A percentile compares a stretch with the other conserved stretches of the same genome.
phyloP scores from a whole-genome alignment of 768 basidiomycete genomes.

The Mycena crocata region DNA sequence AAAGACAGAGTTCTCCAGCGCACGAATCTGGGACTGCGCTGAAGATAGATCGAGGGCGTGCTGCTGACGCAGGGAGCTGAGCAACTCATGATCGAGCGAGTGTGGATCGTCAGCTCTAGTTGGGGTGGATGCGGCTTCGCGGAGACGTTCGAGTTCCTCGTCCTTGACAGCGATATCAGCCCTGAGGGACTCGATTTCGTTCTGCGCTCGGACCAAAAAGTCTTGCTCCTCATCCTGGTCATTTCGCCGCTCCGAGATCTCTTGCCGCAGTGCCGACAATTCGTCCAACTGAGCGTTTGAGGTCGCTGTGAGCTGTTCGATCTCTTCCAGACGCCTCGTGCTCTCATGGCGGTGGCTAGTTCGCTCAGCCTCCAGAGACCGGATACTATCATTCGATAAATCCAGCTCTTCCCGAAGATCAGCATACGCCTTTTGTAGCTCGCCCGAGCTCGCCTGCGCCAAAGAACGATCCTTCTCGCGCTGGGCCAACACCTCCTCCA shows the following conservation, averaged over 20 bases:
- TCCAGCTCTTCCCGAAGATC: conserved; percentile 75
- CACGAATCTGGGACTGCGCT: conserved; percentile 83
- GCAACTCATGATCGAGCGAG: conserved; percentile 80
- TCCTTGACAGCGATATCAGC: conserved; percentile 71
- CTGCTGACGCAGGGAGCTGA: conserved; percentile 77
- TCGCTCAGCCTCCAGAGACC: conserved; percentile 75
- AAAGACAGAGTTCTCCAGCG: conserved; percentile 78
- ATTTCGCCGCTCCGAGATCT: conserved; percentile 58
- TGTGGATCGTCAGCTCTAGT: conserved; percentile 52
- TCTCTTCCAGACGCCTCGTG: conserved; percentile 65
- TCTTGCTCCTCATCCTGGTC: conserved; percentile 72
- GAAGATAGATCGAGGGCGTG: conserved; percentile 84
- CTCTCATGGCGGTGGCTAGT: conserved; percentile 67
- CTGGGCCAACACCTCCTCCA: conserved; percentile 56
- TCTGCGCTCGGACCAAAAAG: conserved; percentile 71
- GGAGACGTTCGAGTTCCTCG: conserved; percentile 73
- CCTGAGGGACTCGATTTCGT: conserved; percentile 79
- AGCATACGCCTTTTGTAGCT: conserved; percentile 71
- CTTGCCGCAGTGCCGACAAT: conserved; percentile 60
- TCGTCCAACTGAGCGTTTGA: conserved; percentile 66
- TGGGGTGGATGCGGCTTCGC: conserved; percentile 57
- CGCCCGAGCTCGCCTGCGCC: conserved; percentile 61
- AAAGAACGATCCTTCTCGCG: conserved; percentile 66
- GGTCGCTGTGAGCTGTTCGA: conserved; percentile 61
- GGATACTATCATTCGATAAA: conserved; percentile 61